phyloP scores from a whole-genome alignment of 2,329 filamentous ascomycete species.

The Coniochaeta sp. region DNA sequence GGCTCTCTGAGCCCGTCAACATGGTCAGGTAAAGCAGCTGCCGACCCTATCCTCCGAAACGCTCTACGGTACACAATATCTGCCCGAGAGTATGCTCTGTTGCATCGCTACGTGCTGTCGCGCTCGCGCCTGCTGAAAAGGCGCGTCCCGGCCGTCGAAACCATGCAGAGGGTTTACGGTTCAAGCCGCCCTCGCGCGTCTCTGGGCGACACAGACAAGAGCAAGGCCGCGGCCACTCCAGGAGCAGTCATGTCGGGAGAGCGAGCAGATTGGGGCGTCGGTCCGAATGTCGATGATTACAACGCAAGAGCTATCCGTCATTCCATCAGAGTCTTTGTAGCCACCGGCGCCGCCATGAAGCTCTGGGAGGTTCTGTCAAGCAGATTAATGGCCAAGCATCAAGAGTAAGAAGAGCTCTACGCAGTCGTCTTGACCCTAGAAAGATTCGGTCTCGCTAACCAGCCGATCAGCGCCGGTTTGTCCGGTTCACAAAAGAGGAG shows the following conservation, averaged over 20 bases:
- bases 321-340: conserved; percentile 62
- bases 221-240: conserved; percentile 11
- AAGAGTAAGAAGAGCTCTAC: conserved; percentile 33
- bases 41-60: conserved; percentile 72
- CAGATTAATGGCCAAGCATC: conserved; percentile 35
- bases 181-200: conserved; percentile 18
- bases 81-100: conserved; percentile 74
- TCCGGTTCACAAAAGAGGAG: conserved; percentile 31
- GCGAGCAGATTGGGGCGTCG: conserved; percentile 18
- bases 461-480: conserved; percentile 12
- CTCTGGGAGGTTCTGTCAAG: conserved; percentile 47
- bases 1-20: background rate
- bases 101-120: conserved; percentile 78
- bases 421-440: too few relatives aligned
- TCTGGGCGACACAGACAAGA: conserved; percentile 12
- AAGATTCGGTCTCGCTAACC: background rate
- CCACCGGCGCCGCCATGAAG: conserved; percentile 56
- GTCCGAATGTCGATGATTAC: conserved; percentile 47
- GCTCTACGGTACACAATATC: conserved; percentile 80
- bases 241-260: background rate
- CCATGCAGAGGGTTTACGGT: conserved; percentile 47
- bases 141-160: conserved; percentile 46
- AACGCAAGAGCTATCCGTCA: conserved; percentile 64
- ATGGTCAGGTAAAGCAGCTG: background rate
- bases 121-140: conserved; percentile 53